phyloP scores from a whole-genome alignment of 139 green algal genomes.

The Chlorella sp. region DNA sequence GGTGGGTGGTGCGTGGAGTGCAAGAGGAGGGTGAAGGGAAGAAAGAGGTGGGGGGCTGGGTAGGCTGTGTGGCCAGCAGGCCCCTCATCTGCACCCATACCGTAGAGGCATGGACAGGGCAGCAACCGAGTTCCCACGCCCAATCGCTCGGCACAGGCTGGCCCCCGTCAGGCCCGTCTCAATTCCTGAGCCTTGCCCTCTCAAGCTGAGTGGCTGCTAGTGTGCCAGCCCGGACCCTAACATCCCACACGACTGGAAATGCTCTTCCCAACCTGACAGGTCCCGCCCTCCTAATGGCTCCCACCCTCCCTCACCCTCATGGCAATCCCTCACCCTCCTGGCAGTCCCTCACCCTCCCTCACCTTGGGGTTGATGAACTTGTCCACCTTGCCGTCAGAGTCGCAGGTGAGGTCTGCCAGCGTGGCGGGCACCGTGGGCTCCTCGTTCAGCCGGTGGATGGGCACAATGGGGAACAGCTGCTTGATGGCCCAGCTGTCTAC shows the following conservation, averaged over 20 bases:
- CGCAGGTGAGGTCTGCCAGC: constrained; percentile 75
- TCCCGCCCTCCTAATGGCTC: no score
- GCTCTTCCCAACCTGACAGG: no score
- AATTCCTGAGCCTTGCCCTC: no score
- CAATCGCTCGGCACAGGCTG: no score
- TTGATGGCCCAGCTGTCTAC: constrained; percentile 74
- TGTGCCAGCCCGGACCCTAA: no score
- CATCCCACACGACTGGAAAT: no score
- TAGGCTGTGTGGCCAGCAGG: neutral
- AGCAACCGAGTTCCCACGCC: no score
- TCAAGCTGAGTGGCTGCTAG: no score
- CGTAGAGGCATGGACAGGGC: neutral
- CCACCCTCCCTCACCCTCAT: neutral
- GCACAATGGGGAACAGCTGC: constrained; percentile 79
- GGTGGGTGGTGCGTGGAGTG: neutral
- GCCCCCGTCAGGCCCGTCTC: no score
- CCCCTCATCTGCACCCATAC: neutral
- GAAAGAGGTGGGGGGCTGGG: neutral
- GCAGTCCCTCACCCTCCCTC: neutral
- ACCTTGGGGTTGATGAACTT: constrained; percentile 59
- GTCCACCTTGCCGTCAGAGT: constrained; percentile 70
- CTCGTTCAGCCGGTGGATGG: constrained; percentile 66
- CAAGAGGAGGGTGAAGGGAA: neutral
- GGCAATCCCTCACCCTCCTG: no score
- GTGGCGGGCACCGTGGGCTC: constrained; percentile 56